Conservation (phyloP, 257 asterid genomes). For the Solanum habrochaites region DNA sequence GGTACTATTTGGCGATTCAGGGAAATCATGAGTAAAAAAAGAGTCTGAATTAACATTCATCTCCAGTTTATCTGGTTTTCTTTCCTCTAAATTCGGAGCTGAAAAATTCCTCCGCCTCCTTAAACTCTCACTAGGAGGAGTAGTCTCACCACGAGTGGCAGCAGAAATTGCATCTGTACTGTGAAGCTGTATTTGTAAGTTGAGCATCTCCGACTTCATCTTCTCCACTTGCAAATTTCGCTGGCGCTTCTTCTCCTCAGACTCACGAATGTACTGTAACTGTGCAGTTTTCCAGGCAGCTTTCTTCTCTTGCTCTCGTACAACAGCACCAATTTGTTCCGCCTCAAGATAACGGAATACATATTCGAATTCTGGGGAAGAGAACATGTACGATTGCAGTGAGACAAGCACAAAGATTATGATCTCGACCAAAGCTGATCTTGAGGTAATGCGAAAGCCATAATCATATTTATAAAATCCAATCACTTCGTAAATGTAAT, state of each 20-base stretch:
- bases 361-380: slow-evolving; percentile 91
- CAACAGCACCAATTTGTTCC: slow-evolving; percentile 97
- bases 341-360: slow-evolving; percentile 99
- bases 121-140: slow-evolving; percentile 59
- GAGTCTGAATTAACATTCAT: slow-evolving; percentile 26
- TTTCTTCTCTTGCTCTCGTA: slow-evolving; percentile 91
- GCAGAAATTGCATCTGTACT: slow-evolving; percentile 55
- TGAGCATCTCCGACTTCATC: slow-evolving; percentile 99
- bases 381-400: slow-evolving; percentile 91
- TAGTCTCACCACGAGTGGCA: slow-evolving; percentile 32
- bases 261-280: slow-evolving; percentile 80
- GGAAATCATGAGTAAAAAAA: slow-evolving; percentile 26
- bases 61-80: slow-evolving; percentile 48
- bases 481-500: slow-evolving; percentile 86
- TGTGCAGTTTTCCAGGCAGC: slow-evolving; percentile 94
- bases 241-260: slow-evolving; percentile 81
- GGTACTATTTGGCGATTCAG: slow-evolving; percentile 52
- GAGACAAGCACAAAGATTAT: slow-evolving; percentile 84
- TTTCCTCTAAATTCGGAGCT: slow-evolving; percentile 24
- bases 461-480: slow-evolving; percentile 96
- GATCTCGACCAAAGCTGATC: slow-evolving; percentile 96
- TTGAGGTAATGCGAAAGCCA: slow-evolving; percentile 93
- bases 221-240: slow-evolving; percentile 96
- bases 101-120: slow-evolving; percentile 43
- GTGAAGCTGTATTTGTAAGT: slow-evolving; percentile 84